phyloP scores from a whole-genome alignment of 2,329 filamentous ascomycete species.

The Verticillium tricorpus region DNA sequence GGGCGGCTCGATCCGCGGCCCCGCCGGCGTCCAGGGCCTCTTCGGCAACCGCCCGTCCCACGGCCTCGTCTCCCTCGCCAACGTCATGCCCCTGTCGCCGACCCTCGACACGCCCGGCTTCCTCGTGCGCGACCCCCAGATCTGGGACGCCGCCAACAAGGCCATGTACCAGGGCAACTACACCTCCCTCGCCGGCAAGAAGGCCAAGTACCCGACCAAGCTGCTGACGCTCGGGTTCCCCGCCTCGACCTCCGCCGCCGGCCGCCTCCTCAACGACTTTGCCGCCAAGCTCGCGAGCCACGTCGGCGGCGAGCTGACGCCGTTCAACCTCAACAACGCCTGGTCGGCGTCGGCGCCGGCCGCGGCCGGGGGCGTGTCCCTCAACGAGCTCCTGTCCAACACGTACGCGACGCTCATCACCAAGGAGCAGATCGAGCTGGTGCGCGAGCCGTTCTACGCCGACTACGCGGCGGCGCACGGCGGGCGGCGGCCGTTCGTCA shows the following conservation, averaged over 20 bases:
- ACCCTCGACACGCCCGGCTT: constrained; percentile 40
- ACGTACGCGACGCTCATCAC: constrained; percentile 32
- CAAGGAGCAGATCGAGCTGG: constrained; percentile 29
- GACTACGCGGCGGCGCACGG: constrained; percentile 31
- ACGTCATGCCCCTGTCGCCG: constrained; percentile 35
- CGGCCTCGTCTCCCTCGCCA: constrained; percentile 31
- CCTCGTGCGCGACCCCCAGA: constrained; percentile 27
- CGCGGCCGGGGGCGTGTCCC: constrained; percentile 6
- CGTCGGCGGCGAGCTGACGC: constrained; percentile 14
- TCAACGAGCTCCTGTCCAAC: constrained; percentile 21
- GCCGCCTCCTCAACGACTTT: constrained; percentile 21
- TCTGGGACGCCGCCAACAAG: constrained; percentile 27
- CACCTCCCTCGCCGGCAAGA: constrained; percentile 15
- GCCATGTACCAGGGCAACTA: constrained; percentile 29
- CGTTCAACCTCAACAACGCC: constrained; percentile 16
- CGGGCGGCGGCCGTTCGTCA: constrained; percentile 29
- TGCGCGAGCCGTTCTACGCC: constrained; percentile 32
- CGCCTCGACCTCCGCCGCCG: constrained; percentile 8
- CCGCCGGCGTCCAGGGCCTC: constrained; percentile 34
- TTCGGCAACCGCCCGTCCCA: constrained; percentile 42
- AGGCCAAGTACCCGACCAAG: constrained; percentile 14
- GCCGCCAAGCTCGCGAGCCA: constrained; percentile 20
- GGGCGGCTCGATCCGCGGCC: constrained; percentile 40
- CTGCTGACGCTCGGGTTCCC: constrained; percentile 26
- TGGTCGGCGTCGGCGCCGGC: constrained; percentile 21